These are phyloP conservation scores for Lotmaria passim DNA, from an alignment of 208 protist genomes.

Conservation along the genomic window DNA sequence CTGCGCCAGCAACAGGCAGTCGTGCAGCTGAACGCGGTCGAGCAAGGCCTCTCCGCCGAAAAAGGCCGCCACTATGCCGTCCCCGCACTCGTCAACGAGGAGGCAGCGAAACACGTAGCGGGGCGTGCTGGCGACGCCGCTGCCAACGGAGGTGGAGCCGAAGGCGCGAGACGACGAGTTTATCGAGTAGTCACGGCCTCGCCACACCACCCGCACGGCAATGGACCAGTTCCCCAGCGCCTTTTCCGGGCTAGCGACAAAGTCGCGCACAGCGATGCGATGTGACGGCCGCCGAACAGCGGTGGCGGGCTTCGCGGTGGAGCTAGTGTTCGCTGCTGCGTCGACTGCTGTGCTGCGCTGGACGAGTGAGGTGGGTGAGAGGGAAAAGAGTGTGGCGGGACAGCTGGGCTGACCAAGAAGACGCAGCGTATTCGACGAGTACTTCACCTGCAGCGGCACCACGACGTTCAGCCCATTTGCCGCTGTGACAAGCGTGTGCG, in stretches of 20 bases:
- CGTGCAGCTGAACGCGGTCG: slow-evolving; percentile 37
- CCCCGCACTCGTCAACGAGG: slow-evolving; percentile 60
- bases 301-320: neutral
- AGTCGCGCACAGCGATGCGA: slow-evolving; percentile 41
- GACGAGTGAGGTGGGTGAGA: slow-evolving; percentile 54
- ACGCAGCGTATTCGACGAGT: slow-evolving; percentile 45
- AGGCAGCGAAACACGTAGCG: slow-evolving; percentile 52
- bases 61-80: slow-evolving; percentile 47
- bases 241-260: slow-evolving; percentile 42
- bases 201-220: slow-evolving; percentile 64
- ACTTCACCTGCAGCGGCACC: slow-evolving; percentile 46
- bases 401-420: slow-evolving; percentile 63
- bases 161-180: neutral
- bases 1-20: slow-evolving; percentile 32
- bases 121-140: neutral
- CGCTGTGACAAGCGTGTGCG: slow-evolving; percentile 57
- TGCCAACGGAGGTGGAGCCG: slow-evolving; percentile 3
- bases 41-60: slow-evolving; percentile 15
- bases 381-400: slow-evolving; percentile 38
- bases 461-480: slow-evolving; percentile 77
- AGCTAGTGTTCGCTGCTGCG: neutral
- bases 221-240: slow-evolving; percentile 53
- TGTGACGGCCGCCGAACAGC: neutral
- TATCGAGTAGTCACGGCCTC: slow-evolving; percentile 37
- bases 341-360: slow-evolving; percentile 5